phyloP scores from a whole-genome alignment of 768 basidiomycete species.

The Agrocybe chaxingu region DNA sequence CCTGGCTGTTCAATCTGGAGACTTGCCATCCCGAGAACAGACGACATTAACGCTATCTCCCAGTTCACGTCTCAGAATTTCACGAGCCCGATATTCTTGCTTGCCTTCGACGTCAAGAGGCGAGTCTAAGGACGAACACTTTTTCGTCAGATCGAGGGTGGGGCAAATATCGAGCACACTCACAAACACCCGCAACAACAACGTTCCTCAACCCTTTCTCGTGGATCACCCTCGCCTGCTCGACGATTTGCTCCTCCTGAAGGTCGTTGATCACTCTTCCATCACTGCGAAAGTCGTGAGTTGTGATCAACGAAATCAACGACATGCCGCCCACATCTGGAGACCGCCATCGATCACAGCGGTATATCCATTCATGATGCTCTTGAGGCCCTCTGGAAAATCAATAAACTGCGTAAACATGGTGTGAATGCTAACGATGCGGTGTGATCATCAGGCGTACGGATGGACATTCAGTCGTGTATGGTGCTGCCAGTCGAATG shows the following conservation, averaged over 20 bases:
- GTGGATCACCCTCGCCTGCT: constrained; percentile 34
- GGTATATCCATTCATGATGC: constrained; percentile 27
- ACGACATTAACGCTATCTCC: constrained; percentile 44
- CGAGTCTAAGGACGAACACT: constrained; percentile 17
- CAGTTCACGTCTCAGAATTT: constrained; percentile 26
- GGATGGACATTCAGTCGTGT: constrained; percentile 55
- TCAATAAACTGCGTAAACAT: constrained; percentile 31
- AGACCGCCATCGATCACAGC: constrained; percentile 33
- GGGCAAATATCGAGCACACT: neutral
- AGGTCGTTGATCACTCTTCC: constrained; percentile 31
- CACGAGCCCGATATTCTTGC: constrained; percentile 29
- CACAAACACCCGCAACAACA: constrained; percentile 29
- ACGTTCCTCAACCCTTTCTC: constrained; percentile 26
- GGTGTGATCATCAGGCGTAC: constrained; percentile 37
- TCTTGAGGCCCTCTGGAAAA: constrained; percentile 26
- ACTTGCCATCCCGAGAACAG: constrained; percentile 45
- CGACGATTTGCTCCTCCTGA: constrained; percentile 39
- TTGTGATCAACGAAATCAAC: neutral
- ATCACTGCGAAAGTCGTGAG: constrained; percentile 16
- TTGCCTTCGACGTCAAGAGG: constrained; percentile 28
- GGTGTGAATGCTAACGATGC: constrained; percentile 23
- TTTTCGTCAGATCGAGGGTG: neutral
- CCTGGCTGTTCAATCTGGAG: neutral
- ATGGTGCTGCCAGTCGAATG: constrained; percentile 59
- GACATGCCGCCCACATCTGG: constrained; percentile 38